phyloP scores from a whole-genome alignment of 2,329 filamentous ascomycete species.

The Bipolaris zeicola region DNA sequence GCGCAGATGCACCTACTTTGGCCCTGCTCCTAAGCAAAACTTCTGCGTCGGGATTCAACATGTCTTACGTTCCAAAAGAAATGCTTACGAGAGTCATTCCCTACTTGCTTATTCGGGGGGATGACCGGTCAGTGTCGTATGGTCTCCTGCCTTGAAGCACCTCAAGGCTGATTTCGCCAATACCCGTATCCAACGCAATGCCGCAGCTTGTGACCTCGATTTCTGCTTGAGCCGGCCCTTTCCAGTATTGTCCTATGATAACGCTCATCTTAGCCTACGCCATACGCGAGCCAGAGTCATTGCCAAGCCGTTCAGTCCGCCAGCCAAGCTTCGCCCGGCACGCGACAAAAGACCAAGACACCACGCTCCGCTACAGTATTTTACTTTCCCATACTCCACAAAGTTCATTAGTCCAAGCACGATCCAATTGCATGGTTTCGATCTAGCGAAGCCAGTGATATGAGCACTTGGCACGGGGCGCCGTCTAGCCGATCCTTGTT shows the following conservation, averaged over 20 bases:
- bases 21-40: neutral
- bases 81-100: neutral
- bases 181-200: neutral
- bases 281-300: constrained; percentile 10
- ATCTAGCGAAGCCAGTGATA: constrained; percentile 4
- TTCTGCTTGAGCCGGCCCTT: constrained; percentile 10
- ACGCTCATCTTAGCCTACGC: constrained; percentile 9
- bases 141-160: too few species aligned
- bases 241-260: neutral
- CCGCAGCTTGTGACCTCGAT: neutral
- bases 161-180: neutral
- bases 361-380: constrained; percentile 20
- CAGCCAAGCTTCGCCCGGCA: constrained; percentile 16
- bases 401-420: neutral
- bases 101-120: neutral
- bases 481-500: constrained; percentile 19
- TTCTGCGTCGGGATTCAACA: neutral
- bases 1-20: neutral
- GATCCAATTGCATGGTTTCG: constrained; percentile 5
- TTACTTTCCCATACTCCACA: constrained; percentile 2
- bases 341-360: constrained; percentile 20
- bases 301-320: constrained; percentile 16
- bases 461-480: constrained; percentile 5
- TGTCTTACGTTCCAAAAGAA: neutral
- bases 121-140: neutral